Base-by-base conservation (phyloP, 169 alveolate genomes). In the Fabrea salina region DNA sequence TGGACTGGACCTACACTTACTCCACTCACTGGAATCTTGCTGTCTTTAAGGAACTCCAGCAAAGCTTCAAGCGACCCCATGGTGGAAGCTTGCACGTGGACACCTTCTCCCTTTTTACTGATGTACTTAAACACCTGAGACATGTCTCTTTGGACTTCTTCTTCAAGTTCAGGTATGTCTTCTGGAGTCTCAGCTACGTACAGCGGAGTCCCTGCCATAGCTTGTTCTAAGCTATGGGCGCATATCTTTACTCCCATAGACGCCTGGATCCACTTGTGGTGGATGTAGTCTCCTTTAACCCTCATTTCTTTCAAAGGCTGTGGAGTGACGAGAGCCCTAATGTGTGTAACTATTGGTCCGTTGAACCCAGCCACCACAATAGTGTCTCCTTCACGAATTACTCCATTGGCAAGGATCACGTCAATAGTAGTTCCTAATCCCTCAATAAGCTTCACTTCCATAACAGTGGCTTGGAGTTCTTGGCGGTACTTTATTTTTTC, bases 371-470 rank as follows among this genome's bases (percentile, higher is more conserved):
- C 96, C 30, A 98, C 79, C 11, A 97, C 97, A 37, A 98, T 96
- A 61, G 95, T 96, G 86, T 98, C 99, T 2, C 98, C 99, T 44
- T 95, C 99, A 76, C 91, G 90, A 54, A 98, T 80, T 11, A 89
- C 80, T 32, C 99, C 99, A 80, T 97, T 96, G 22, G 98, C 97
- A 6, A 99, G 92, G 7, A 99, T 96, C n/a, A 98, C 99, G 90
- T 99, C 99, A 61, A 99, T 97, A 3, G 99, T 99, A 22, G 99
- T 97, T 2, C 99, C 99, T 71, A 97, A 91, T 5, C 99, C 99
- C 91, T 95, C 96, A 37, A 90, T 75, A 8, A 82, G 71, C 5
- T 72, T 72, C 11, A 72, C 72, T 51, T 72, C 80, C 75, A 72
- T 50, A 1, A 72, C 80, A 27, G 80, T 72, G 8, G 80, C 80